Evolutionary conservation across 768 basidiomycete species (phyloP), one percentile per base, ranked within the genome.

Genomic region (Coprinopsis sp.): DNA sequence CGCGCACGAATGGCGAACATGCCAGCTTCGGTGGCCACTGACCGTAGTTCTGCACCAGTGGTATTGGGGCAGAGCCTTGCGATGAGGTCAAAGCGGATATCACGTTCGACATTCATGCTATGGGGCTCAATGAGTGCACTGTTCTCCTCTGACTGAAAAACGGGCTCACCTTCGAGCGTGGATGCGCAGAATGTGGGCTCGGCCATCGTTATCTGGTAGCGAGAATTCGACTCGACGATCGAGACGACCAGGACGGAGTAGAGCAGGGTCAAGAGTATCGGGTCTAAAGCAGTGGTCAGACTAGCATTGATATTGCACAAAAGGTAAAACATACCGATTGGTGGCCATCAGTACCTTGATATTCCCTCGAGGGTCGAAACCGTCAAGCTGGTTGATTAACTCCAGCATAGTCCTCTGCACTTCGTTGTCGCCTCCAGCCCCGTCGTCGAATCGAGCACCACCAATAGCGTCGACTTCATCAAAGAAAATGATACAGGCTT

Each of bases 341-440:
- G 96, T 98, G 24, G 96, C 96, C 96, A 99, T 99, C 48, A 99
- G 76, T 18, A 99, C 95, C 66, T 99, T 99, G 69, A 99, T 98
- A 62, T 98, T 98, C n/a, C 96, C 96, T 70, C 96, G 71, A 6
- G 95, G 87, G 66, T 98, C 96, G 67, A 99, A 99, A 25, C 96
- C 96, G 58, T 99, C 94, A 63, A 99, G 70, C 66, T 99, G 96
- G 64, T 98, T 98, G 60, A 99, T 98, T 58, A 98, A 70, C 68
- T 99, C 96, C 72, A 99, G 72, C 96, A 99, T 99, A 10, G 96
- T 99, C 63, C 96, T 73, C 68, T 99, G 96, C 33, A 99, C 96
- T 61, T 99, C 96, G 59, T 99, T 98, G 55, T 99, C 96, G 25
- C 96, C 96, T 28, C 96, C 96, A 25, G 94, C 96, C 45, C 96